Evolutionary conservation across 345 rosid genomes (phyloP).

Genomic region (Microcos paniculata): DNA sequence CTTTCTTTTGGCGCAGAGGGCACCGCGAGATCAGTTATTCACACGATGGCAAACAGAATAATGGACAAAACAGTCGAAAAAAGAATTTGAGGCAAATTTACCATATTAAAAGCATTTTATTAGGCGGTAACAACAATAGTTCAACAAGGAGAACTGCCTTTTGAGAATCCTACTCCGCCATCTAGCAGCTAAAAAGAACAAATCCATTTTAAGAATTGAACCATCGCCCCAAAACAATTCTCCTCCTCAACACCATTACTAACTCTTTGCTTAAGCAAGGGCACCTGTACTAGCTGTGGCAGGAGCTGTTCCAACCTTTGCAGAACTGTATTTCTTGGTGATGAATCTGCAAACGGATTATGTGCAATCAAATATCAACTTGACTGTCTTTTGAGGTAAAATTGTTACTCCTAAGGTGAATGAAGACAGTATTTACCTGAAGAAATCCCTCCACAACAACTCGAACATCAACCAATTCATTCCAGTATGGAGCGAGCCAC

Average conservation of each 20-base stretch:
- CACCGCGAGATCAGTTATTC: neutral
- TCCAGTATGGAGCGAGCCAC: constrained; percentile 51
- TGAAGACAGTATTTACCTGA: constrained; percentile 50
- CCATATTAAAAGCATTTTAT: constrained; percentile 8
- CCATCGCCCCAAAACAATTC: neutral
- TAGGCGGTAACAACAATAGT: constrained; percentile 1
- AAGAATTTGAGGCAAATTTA: neutral
- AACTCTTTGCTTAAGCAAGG: constrained; percentile 40
- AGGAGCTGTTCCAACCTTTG: constrained; percentile 62
- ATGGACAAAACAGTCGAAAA: neutral
- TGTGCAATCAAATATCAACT: neutral
- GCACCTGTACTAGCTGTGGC: constrained; percentile 74
- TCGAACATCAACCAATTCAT: constrained; percentile 83
- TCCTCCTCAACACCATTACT: neutral
- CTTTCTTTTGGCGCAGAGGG: neutral
- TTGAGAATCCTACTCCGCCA: constrained; percentile 13
- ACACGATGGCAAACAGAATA: neutral
- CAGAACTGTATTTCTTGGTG: constrained; percentile 75
- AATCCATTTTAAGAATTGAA: constrained; percentile 6
- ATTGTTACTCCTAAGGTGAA: neutral
- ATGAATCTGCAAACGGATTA: constrained; percentile 54
- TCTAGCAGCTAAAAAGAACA: constrained; percentile 7
- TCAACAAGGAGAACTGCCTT: constrained; percentile 1
- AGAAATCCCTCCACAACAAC: constrained; percentile 97
- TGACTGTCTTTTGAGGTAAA: neutral